A percentile compares a stretch with the other conserved stretches of the same genome.
Evolutionary conservation across 108 stramenopile genomes (phyloP).

Genomic region (Cylindrotheca fusiformis): DNA sequence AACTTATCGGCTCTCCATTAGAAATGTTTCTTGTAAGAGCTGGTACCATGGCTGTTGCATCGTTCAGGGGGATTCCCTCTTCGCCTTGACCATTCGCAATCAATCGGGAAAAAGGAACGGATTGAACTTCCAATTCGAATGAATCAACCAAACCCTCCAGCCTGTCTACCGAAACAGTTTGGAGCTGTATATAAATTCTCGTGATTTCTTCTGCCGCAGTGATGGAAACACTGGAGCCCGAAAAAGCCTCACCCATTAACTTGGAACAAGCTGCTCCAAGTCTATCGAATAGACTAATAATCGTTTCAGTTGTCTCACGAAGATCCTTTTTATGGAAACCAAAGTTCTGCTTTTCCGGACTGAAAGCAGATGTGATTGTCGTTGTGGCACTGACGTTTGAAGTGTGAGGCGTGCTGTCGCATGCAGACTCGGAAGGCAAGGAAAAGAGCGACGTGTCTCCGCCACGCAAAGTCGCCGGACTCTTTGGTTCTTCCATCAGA

Average conservation of each 20-base stretch:
- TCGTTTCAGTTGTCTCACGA: slow-evolving; percentile 17
- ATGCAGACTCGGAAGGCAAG: slow-evolving; percentile 43
- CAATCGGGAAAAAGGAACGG: neutral
- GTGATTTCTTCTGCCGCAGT: slow-evolving; percentile 16
- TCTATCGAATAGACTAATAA: slow-evolving; percentile 7
- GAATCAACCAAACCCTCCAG: slow-evolving; percentile 22
- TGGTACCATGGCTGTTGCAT: neutral
- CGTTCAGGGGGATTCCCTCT: neutral
- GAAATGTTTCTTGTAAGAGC: neutral
- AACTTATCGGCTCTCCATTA: neutral
- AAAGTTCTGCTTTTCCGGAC: slow-evolving; percentile 10
- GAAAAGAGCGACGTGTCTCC: slow-evolving; percentile 60
- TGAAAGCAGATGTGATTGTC: slow-evolving; percentile 34
- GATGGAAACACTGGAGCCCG: neutral
- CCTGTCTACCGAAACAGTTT: slow-evolving; percentile 14
- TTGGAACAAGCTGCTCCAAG: slow-evolving; percentile 17
- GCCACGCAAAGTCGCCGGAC: slow-evolving; percentile 34
- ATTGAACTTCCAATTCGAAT: slow-evolving; percentile 18
- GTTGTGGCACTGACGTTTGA: slow-evolving; percentile 49
- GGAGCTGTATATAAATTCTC: slow-evolving; percentile 13
- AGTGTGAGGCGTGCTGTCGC: slow-evolving; percentile 44
- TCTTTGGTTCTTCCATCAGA: slow-evolving; percentile 28
- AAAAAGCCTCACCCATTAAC: slow-evolving; percentile 4
- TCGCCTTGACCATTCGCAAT: slow-evolving; percentile 9
- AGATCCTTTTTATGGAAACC: neutral